Evolutionary conservation across 1,284 basidiomycete species (phyloP), one percentile per base, ranked within the genome.

Genomic region (Heterobasidion parviporum): DNA sequence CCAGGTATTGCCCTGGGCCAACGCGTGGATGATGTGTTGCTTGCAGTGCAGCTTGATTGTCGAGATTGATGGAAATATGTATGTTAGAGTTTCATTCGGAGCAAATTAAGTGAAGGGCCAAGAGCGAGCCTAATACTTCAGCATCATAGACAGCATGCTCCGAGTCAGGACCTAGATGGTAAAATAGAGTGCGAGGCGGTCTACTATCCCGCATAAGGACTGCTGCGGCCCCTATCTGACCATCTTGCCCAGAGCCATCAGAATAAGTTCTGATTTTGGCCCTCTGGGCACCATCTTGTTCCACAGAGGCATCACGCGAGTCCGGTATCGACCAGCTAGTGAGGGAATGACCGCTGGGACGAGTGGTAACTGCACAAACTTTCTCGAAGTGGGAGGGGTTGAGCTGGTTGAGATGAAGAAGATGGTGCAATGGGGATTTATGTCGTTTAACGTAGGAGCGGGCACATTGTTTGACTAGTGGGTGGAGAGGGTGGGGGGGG

Each of bases 401-500:
- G 16, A 63, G 34, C 14, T 50, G 1, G 57, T 60, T 64, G 6
- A 60, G 54, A 9, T 62, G 45, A 0, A 67, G 36, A n/a, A 68
- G 55, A 48, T 64, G 54, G 48, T 67, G 63, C 0, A 67, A 54
- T 1, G 61, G 54, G 2, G 59, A 53, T 4, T 59, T 52, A 50
- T 67, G 65, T 1, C 43, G 2, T 15, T 57, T 55, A 10, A 66
- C 58, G 12, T 53, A 54, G 3, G 33, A 43, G 0, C 16, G 34
- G 2, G 59, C 59, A 0, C 65, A 62, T 1, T 53, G 34, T 3
- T 46, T 48, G 9, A 66, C 59, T 0, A 20, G 20, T 7, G 45
- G 12, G 47, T 55, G 10, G 0, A 73, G 62, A 0, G 71, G 74
- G 60, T 74, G 69, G 1, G 56, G 70, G 69, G 0, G 74, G 63